Evolutionary conservation across 2,329 filamentous ascomycete genomes (phyloP), one percentile per base, ranked within the genome.

Genomic region (Ambrosiella beaveri): DNA sequence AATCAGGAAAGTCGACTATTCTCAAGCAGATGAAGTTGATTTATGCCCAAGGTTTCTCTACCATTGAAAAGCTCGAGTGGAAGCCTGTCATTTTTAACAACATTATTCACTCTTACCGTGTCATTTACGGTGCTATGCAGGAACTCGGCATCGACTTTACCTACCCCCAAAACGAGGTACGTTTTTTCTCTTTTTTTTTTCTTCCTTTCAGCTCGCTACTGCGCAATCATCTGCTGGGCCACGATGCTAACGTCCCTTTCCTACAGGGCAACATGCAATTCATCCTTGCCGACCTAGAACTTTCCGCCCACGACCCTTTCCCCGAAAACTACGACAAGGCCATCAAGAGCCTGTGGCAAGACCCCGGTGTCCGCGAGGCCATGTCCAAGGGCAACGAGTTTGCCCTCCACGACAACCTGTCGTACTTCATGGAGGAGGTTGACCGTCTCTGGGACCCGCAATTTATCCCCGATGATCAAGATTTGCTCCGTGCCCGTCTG

Each of bases 21-120:
- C 80, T 97, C 63, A 97, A 97, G 75, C 91, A 97, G 76, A 97
- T 98, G 93, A 91, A 91, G 70, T 83, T 98, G 71, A 96, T 98
- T 65, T 93, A 97, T 70, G 83, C 88, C 12, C 84, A 89, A 70
- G 91, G 93, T 55, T 97, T 97, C 73, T 88, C 82, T 66, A 86
- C 87, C 66, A 82, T 81, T 63, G 93, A 97, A 70, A 87, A 89
- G 70, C 82, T 94, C 63, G 88, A 96, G 75, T 95, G 88, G 79
- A 89, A 93, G 65, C 86, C 89, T 13, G 90, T 96, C 66, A 90
- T 97, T 64, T 97, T 96, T 72, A 90, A 85, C 71, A 98, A 98
- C 70, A 79, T 97, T 63, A 76, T 96, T 56, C 87, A 95, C 65
- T 91, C 91, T 1, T 93, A 95, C 74, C 88, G 90, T 69, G 82